Percentiles rank a stretch among this genome's conserved stretches.
These are phyloP conservation scores for Cadophora luteo-olivacea DNA, from an alignment of 2,329 filamentous ascomycete species.

Conservation along the genomic window DNA sequence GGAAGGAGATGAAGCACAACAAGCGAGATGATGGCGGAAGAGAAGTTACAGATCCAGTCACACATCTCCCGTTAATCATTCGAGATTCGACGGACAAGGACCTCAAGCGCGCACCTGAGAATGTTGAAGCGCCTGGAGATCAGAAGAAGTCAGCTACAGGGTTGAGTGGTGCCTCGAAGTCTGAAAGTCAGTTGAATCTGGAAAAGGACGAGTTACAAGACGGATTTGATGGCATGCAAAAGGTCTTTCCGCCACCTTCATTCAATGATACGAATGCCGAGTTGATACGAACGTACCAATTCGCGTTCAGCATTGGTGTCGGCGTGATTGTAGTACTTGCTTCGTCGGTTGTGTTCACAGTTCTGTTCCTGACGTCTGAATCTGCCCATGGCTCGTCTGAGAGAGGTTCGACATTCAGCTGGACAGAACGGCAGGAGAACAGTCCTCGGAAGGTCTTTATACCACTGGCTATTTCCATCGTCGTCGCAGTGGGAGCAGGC, in stretches of 20 bases:
- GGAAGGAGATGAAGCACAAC: slow-evolving; percentile 39
- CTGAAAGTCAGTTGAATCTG: slow-evolving; percentile 48
- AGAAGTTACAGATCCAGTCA: slow-evolving; percentile 65
- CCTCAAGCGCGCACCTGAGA: slow-evolving; percentile 50
- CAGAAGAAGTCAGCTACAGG: slow-evolving; percentile 46
- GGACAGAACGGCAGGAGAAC: slow-evolving; percentile 8
- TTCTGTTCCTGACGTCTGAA: slow-evolving; percentile 25
- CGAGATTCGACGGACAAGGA: slow-evolving; percentile 61
- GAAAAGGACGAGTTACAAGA: slow-evolving; percentile 51
- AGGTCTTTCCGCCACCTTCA: slow-evolving; percentile 59
- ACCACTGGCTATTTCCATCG: slow-evolving; percentile 18
- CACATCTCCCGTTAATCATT: slow-evolving; percentile 61
- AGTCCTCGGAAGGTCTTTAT: slow-evolving; percentile 20
- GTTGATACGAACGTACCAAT: slow-evolving; percentile 52
- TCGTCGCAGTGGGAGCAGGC: slow-evolving; percentile 24
- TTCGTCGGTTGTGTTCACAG: slow-evolving; percentile 25
- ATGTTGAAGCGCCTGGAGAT: slow-evolving; percentile 29
- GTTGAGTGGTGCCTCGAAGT: slow-evolving; percentile 52
- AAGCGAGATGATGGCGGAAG: slow-evolving; percentile 43
- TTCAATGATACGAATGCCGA: slow-evolving; percentile 53
- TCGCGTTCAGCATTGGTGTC: slow-evolving; percentile 43
- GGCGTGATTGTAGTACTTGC: slow-evolving; percentile 35
- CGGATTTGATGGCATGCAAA: slow-evolving; percentile 53
- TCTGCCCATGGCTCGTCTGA: slow-evolving; percentile 15
- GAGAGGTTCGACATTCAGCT: slow-evolving; percentile 3